A percentile compares a stretch with the other conserved stretches of the same genome.
Conservation (phyloP, 2,329 filamentous ascomycete genomes). For the Alternaria solani region DNA sequence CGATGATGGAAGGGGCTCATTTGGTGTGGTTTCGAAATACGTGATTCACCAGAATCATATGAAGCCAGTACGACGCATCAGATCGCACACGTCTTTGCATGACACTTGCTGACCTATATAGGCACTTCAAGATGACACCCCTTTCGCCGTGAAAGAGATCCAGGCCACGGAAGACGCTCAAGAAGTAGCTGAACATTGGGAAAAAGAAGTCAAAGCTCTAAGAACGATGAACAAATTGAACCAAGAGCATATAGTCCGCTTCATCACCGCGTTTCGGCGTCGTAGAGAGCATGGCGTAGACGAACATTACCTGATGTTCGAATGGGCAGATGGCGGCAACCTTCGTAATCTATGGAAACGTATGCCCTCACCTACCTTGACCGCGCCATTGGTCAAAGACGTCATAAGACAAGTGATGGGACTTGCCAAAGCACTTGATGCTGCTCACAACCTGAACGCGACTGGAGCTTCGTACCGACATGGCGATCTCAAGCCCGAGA, state of each 20-base stretch:
- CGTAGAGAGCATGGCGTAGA: neutral
- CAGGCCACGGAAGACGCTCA: constrained; percentile 4
- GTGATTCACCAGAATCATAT: constrained; percentile 17
- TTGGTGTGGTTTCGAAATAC: constrained; percentile 18
- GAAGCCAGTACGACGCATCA: neutral
- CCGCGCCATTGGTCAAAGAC: neutral
- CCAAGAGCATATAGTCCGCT: constrained; percentile 26
- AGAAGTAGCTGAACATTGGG: constrained; percentile 17
- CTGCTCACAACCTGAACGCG: constrained; percentile 16
- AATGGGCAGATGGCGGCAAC: constrained; percentile 36
- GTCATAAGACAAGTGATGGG: constrained; percentile 22
- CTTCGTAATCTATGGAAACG: constrained; percentile 25
- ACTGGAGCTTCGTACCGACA: constrained; percentile 29
- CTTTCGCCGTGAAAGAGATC: constrained; percentile 24
- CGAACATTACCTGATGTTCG: constrained; percentile 27
- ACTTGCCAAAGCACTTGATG: constrained; percentile 28
- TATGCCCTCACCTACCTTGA: constrained; percentile 12
- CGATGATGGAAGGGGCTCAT: constrained; percentile 6
- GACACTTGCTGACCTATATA: neutral
- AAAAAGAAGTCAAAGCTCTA: constrained; percentile 20
- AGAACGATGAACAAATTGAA: constrained; percentile 25
- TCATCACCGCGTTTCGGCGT: constrained; percentile 25
- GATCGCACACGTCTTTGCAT: neutral
- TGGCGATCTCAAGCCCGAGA: constrained; percentile 50
- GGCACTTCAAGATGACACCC: neutral